Conservation (phyloP, 2,329 filamentous ascomycete genomes). For the Paecilomyces dactylethromorphus region DNA sequence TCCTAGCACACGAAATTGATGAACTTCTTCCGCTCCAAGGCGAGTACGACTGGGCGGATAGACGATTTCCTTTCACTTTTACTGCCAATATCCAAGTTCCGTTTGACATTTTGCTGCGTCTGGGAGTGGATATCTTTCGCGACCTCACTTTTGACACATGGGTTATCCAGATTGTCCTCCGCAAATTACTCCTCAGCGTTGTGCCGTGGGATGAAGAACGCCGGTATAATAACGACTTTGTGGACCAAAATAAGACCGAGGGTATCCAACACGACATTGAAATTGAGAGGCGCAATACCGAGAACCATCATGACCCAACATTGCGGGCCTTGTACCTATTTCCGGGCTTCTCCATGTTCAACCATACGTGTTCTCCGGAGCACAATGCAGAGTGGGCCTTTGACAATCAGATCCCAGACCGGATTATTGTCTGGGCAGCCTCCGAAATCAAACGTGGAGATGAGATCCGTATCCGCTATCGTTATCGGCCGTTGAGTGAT, state of each 20-base stretch:
- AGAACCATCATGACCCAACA: conserved; percentile 12
- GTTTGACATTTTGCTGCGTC: conserved; percentile 26
- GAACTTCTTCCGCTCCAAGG: conserved; percentile 24
- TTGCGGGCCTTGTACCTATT: conserved; percentile 25
- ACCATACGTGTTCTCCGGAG: conserved; percentile 13
- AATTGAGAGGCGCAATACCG: neutral
- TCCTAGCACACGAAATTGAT: conserved; percentile 28
- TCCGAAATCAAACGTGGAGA: conserved; percentile 15
- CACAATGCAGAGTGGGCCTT: conserved; percentile 25
- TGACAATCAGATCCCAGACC: conserved; percentile 19
- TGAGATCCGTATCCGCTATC: conserved; percentile 20
- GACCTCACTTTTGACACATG: conserved; percentile 32
- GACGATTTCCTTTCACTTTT: conserved; percentile 25
- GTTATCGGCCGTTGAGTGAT: neutral
- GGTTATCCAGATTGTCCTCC: conserved; percentile 26
- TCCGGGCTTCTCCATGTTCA: conserved; percentile 26
- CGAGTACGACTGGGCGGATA: conserved; percentile 6
- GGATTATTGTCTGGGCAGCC: conserved; percentile 21
- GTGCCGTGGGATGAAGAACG: conserved; percentile 22
- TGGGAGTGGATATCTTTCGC: conserved; percentile 31
- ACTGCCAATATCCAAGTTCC: conserved; percentile 30
- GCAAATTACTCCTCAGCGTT: conserved; percentile 24
- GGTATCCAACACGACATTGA: conserved; percentile 2
- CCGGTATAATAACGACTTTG: conserved; percentile 4
- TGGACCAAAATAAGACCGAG: conserved; percentile 6